Conservation (phyloP, 129 eudicot species). For the Scalesia atractyloides region DNA sequence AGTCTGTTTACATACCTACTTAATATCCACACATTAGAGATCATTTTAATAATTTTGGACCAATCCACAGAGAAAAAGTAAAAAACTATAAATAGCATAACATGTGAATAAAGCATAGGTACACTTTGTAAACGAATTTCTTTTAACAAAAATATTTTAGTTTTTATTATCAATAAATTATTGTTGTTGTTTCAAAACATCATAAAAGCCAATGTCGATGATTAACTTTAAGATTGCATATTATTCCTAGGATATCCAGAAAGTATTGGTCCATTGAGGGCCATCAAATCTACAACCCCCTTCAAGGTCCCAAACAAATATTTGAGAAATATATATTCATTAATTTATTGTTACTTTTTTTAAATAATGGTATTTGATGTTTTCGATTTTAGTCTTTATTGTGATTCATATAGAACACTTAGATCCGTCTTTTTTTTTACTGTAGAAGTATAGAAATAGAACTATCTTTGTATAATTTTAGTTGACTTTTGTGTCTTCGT, state of each 20-base stretch:
- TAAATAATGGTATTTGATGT: background rate
- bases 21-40: background rate
- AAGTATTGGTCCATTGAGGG: constrained; percentile 2
- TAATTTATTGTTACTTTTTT: background rate
- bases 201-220: background rate
- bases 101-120: background rate
- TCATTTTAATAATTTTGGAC: background rate
- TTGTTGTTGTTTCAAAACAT: background rate
- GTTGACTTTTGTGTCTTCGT: too few species aligned
- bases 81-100: background rate
- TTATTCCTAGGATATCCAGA: constrained; percentile 25
- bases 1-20: too few species aligned
- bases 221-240: constrained; percentile 9
- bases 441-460: too few species aligned
- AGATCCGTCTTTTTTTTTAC: too few species aligned
- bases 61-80: background rate
- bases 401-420: too few species aligned
- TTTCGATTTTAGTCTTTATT: background rate
- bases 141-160: background rate
- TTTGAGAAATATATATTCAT: background rate
- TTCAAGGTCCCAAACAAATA: constrained; percentile 8
- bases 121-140: too few species aligned
- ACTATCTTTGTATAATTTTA: too few species aligned
- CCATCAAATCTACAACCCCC: constrained; percentile 1
- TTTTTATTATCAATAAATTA: background rate